phyloP scores from a whole-genome alignment of 2,329 filamentous ascomycete species.

The Sporothrix inflata region DNA sequence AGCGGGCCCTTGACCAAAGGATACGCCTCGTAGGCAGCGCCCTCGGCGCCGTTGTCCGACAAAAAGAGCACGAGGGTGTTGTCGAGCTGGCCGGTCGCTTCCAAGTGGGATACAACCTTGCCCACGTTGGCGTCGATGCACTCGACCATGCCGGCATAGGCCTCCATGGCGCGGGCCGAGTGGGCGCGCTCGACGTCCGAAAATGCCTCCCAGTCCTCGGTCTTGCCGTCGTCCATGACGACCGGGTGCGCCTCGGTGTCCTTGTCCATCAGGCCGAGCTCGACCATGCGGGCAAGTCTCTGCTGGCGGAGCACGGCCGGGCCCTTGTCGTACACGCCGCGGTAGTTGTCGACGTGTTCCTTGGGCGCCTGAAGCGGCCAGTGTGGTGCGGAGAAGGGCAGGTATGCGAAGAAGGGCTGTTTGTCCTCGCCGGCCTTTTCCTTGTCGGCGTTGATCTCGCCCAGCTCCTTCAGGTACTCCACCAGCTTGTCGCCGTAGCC shows the following conservation, averaged over 20 bases:
- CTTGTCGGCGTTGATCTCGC: slow-evolving; percentile 44
- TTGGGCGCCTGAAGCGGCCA: slow-evolving; percentile 53
- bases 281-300: slow-evolving; percentile 48
- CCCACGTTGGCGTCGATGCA: slow-evolving; percentile 65
- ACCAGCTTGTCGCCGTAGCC: slow-evolving; percentile 57
- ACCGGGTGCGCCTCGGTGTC: slow-evolving; percentile 57
- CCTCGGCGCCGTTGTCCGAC: slow-evolving; percentile 33
- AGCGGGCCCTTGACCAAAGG: slow-evolving; percentile 35
- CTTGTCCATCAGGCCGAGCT: slow-evolving; percentile 52
- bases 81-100: slow-evolving; percentile 60
- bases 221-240: slow-evolving; percentile 46
- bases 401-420: slow-evolving; percentile 61
- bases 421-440: slow-evolving; percentile 42
- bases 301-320: slow-evolving; percentile 58
- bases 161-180: slow-evolving; percentile 61
- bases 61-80: slow-evolving; percentile 50
- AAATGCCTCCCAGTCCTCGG: slow-evolving; percentile 52
- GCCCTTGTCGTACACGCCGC: slow-evolving; percentile 63
- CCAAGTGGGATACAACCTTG: slow-evolving; percentile 59
- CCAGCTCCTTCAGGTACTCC: slow-evolving; percentile 54
- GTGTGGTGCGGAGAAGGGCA: slow-evolving; percentile 65
- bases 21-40: slow-evolving; percentile 27
- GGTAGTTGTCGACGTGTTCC: slow-evolving; percentile 60
- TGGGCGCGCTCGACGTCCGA: slow-evolving; percentile 50
- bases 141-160: slow-evolving; percentile 67